These are phyloP conservation scores for Cladosporium sp. DNA, from an alignment of 2,329 filamentous ascomycete species.

Conservation along the genomic window DNA sequence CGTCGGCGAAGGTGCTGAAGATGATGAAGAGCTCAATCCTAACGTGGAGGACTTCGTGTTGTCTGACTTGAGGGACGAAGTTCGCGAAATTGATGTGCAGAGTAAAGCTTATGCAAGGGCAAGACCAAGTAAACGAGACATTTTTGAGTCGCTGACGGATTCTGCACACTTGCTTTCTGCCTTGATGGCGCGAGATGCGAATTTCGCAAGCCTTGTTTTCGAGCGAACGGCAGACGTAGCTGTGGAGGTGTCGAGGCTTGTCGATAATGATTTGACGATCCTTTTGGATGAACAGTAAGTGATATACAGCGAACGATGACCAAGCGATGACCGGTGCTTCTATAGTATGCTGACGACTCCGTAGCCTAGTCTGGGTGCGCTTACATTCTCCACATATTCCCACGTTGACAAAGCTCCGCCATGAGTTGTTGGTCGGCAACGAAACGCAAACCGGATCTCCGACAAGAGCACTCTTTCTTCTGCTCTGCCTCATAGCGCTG, in stretches of 20 bases:
- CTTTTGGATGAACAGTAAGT: conserved; percentile 20
- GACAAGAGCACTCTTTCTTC: conserved; percentile 16
- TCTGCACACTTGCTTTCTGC: conserved; percentile 20
- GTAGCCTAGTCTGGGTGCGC: conserved; percentile 24
- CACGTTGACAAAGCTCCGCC: conserved; percentile 13
- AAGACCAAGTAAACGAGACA: conserved; percentile 14
- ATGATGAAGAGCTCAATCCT: not conserved
- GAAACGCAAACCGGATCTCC: not conserved
- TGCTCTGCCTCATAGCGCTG: conserved; percentile 18
- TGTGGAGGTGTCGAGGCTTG: conserved; percentile 2
- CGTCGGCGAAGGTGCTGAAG: not conserved
- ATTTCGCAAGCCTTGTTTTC: conserved; percentile 5
- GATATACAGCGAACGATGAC: not conserved
- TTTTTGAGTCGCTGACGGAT: conserved; percentile 20
- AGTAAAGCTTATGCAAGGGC: not conserved
- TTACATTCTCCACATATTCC: conserved; percentile 23
- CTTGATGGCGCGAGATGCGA: conserved; percentile 18
- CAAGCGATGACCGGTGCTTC: not conserved
- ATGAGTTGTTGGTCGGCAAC: not conserved
- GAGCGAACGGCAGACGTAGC: not conserved
- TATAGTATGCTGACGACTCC: not conserved
- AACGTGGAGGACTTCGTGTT: conserved; percentile 24
- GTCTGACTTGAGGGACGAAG: conserved; percentile 14
- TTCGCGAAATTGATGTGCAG: not conserved
- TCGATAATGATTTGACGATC: not conserved